Conservation (phyloP, 352 stramenopile species). For the Globisporangium megalacanthum region DNA sequence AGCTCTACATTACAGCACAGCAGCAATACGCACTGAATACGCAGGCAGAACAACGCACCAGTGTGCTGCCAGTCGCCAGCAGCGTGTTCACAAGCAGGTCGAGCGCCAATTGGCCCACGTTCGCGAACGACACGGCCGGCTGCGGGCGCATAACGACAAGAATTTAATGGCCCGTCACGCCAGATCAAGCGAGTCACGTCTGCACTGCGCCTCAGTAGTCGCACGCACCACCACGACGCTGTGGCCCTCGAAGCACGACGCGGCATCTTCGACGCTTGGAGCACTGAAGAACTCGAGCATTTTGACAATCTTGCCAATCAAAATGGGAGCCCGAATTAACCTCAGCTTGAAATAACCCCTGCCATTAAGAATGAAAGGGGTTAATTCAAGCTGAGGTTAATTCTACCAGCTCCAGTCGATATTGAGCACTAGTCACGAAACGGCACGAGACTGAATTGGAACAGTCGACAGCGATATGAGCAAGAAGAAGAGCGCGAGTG, state of each 20-base stretch:
- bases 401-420: background rate
- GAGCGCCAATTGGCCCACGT: slow-evolving; percentile 73
- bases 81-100: slow-evolving; percentile 76
- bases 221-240: slow-evolving; percentile 49
- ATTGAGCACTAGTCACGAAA: background rate
- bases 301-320: background rate
- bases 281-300: slow-evolving; percentile 11
- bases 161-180: background rate
- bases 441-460: background rate
- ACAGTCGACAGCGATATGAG: no score
- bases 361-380: background rate
- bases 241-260: slow-evolving; percentile 40
- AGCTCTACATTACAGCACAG: no score
- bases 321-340: no score
- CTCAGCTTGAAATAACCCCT: no score
- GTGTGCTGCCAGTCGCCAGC: slow-evolving; percentile 35
- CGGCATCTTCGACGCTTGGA: background rate
- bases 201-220: background rate
- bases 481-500: slow-evolving; percentile 51
- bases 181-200: background rate
- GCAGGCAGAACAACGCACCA: slow-evolving; percentile 23
- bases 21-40: background rate
- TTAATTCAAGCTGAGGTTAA: background rate
- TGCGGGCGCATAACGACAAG: slow-evolving; percentile 20
- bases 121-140: slow-evolving; percentile 76